These are phyloP conservation scores for Salix arbutifolia DNA, from an alignment of 345 rosid genomes.

Conservation along the genomic window DNA sequence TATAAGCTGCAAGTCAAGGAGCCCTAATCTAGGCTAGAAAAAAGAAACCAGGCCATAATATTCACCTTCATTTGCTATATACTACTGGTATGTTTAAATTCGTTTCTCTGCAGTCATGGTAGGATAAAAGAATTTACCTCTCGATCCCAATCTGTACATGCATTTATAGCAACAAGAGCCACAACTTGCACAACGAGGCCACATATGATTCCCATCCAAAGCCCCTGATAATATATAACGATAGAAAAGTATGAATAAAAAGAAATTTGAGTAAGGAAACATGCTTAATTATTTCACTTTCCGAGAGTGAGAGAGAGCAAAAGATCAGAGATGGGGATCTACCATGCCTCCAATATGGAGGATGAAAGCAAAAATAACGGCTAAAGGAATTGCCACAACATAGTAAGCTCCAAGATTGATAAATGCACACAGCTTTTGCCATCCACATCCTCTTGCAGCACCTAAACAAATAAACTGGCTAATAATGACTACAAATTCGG, in stretches of 20 bases:
- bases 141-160: constrained; percentile 33
- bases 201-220: constrained; percentile 52
- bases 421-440: constrained; percentile 41
- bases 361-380: constrained; percentile 37
- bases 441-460: constrained; percentile 55
- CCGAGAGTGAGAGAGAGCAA: background rate
- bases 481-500: background rate
- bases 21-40: background rate
- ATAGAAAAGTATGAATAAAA: too few species aligned
- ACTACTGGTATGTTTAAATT: background rate
- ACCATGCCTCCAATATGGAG: constrained; percentile 39
- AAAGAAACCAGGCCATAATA: background rate
- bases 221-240: constrained; percentile 26
- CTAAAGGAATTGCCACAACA: constrained; percentile 41
- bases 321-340: background rate
- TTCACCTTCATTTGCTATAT: background rate
- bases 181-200: constrained; percentile 32
- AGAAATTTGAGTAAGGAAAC: background rate
- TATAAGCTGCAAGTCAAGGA: background rate
- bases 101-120: too few species aligned
- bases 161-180: constrained; percentile 39
- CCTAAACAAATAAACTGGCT: constrained; percentile 13
- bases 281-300: background rate
- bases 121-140: constrained; percentile 23
- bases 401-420: constrained; percentile 56